Base-by-base conservation (phyloP, 202 grass and related monocot genomes). In the Hordeum pubiflorum region DNA sequence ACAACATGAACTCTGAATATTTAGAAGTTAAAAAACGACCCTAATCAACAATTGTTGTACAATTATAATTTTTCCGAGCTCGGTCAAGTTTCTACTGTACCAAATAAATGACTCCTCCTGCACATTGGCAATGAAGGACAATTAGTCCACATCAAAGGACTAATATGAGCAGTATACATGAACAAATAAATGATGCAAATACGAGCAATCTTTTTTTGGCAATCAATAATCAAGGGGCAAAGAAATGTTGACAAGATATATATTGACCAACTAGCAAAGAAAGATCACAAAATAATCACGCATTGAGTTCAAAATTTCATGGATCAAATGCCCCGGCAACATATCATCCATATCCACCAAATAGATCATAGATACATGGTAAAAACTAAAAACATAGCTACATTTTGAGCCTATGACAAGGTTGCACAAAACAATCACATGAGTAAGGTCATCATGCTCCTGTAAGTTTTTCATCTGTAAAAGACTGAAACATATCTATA, bases 381-480 rank as follows among this genome's bases (percentile, higher is more conserved):
- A 15, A 46, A 46, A 15, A 46, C 43, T 15, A 15, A 46, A 46
- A 46, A 46, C 13, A 46, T 46, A 46, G 43, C 43, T 46, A 46
- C 43, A 46, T 46, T 46, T 46, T 46, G 43, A 46, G 13, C 43
- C 12, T 15, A 46, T 46, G 43, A 46, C 1, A 46, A 46, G 13
- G 10, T 72, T 73, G 65, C 65, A 58, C 63, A 64, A 73, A 78
- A 83, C 67, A 79, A 38, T 37, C 5, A 73, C 44, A 59, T 54
- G 64, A 72, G 40, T 73, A 33, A 67, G 62, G 69, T 70, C 46
- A 69, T 56, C 64, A 41, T 60, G 73, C 46, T 36, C 67, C 20
- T 61, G 56, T 80, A 86, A 89, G 48, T 64, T 59, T 75, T 74
- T 55, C 58, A 67, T 73, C 24, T 64, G 72, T 5, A 52, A 52